Base-by-base conservation (phyloP, 2,329 filamentous ascomycete genomes). In the Aaosphaeria pasadenensis region DNA sequence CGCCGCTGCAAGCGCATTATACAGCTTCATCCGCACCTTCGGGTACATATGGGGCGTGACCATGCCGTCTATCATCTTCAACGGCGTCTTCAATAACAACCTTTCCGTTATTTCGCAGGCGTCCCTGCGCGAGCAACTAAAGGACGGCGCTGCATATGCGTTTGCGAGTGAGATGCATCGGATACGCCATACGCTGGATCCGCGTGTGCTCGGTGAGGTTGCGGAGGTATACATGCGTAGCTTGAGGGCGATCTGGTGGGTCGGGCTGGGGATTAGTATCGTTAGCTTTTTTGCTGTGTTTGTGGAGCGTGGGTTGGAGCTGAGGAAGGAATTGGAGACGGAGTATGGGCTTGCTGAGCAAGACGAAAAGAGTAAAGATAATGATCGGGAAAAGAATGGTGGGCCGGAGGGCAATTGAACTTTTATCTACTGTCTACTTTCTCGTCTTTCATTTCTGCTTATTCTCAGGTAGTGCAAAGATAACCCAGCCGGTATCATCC, bases 311-410 rank as follows among this genome's bases (percentile, higher is more conserved):
- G 60, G 72, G 48, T 50, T 73, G 11, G 60, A 66, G 52, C 56
- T 75, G 54, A 56, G 71, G 38, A 67, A 62, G 9, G 63, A 69
- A 13, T 53, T 75, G 35, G 64, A 74, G 41, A 74, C 71, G 0
- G 63, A 68, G 11, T 75, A 66, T 55, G 72, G 73, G 1, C 52
- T 75, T 24, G 17, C 17, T 24, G 17, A 24, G 17, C 4, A 66
- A 71, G 50, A 47, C 49, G 7, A 24, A 24, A 3, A 3, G 17
- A 24, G 17, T 24, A 24, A 24, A 24, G 17, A 24, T 24, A 24
- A 24, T 24, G 17, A 24, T 24, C 17, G 17, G 17, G 17, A 24
- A 24, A 24, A 24, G 17, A 24, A 3, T 24, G 17, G 17, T 24
- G 17, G 17, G 3, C 17, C 3, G 17, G 17, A 24, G 17, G 17